Conservation (phyloP, 352 stramenopile genomes). For the Salisapilia sapeloensis region DNA sequence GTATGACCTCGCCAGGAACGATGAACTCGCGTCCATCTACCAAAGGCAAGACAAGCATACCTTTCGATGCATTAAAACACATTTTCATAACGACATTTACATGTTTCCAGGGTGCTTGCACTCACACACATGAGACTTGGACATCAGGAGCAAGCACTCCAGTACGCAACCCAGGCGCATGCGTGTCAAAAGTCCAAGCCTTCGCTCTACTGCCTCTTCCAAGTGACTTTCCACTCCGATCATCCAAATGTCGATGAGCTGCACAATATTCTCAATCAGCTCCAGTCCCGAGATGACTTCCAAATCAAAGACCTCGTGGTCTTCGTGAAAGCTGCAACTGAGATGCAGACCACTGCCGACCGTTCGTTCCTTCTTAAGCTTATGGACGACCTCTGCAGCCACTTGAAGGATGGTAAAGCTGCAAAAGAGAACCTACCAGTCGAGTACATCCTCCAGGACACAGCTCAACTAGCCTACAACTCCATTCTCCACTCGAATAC, state of each 20-base stretch:
- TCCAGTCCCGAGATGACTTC: constrained; percentile 44
- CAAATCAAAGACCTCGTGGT: constrained; percentile 35
- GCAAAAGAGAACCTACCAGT: constrained; percentile 6
- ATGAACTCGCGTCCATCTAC: background rate
- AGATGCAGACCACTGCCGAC: constrained; percentile 11
- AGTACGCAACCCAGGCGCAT: too few relatives aligned
- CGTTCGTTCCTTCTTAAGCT: constrained; percentile 20
- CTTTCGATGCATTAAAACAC: too few relatives aligned
- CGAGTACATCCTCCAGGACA: constrained; percentile 39
- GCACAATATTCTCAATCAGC: constrained; percentile 9
- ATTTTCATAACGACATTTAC: too few relatives aligned
- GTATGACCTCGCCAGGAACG: constrained; percentile 3
- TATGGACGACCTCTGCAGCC: constrained; percentile 28
- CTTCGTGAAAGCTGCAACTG: constrained; percentile 22
- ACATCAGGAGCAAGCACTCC: too few relatives aligned
- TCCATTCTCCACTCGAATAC: constrained; percentile 4
- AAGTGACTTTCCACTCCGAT: too few relatives aligned
- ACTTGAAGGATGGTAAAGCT: constrained; percentile 1
- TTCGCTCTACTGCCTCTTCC: too few relatives aligned
- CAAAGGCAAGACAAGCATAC: too few relatives aligned
- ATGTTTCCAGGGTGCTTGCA: too few relatives aligned
- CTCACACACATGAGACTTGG: too few relatives aligned
- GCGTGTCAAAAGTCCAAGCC: too few relatives aligned
- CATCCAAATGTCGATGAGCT: too few relatives aligned
- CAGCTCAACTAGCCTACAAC: constrained; percentile 37